phyloP scores from a whole-genome alignment of 1,284 basidiomycete genomes.

The Leccinum brunneo-olivaceum region DNA sequence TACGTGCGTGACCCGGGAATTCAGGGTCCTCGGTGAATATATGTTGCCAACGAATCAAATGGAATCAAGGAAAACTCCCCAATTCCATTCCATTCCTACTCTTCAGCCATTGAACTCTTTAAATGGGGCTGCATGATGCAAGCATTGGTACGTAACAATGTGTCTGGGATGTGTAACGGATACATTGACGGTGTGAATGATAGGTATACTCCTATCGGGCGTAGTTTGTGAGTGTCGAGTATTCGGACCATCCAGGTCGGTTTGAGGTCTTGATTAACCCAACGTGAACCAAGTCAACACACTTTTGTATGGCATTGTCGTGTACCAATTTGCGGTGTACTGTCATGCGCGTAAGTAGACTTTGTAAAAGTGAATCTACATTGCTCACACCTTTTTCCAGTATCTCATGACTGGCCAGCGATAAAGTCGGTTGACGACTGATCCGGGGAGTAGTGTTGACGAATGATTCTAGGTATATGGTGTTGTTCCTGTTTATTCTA shows the following conservation, averaged over 20 bases:
- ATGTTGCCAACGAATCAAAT: background rate
- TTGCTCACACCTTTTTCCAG: conserved; percentile 18
- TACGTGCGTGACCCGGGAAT: background rate
- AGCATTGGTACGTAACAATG: conserved; percentile 12
- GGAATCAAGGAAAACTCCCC: background rate
- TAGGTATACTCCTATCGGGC: conserved; percentile 36
- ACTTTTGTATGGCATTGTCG: conserved; percentile 45
- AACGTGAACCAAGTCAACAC: conserved; percentile 37
- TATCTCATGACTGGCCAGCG: conserved; percentile 37
- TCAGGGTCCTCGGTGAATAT: background rate
- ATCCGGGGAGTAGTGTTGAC: background rate
- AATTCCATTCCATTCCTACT: background rate
- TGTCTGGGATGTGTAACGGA: background rate
- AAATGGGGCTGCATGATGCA: conserved; percentile 9
- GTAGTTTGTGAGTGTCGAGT: conserved; percentile 31
- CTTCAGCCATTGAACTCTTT: background rate
- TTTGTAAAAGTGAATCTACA: too few species aligned
- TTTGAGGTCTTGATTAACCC: background rate
- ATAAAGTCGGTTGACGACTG: conserved; percentile 5
- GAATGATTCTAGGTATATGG: conserved; percentile 28
- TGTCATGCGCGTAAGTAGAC: conserved; percentile 31
- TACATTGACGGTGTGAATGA: background rate
- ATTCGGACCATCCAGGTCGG: background rate
- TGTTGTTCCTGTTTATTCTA: conserved; percentile 36
- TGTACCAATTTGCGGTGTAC: conserved; percentile 43